Conservation (phyloP, 2,329 filamentous ascomycete species). For the Elsinoe perseae region DNA sequence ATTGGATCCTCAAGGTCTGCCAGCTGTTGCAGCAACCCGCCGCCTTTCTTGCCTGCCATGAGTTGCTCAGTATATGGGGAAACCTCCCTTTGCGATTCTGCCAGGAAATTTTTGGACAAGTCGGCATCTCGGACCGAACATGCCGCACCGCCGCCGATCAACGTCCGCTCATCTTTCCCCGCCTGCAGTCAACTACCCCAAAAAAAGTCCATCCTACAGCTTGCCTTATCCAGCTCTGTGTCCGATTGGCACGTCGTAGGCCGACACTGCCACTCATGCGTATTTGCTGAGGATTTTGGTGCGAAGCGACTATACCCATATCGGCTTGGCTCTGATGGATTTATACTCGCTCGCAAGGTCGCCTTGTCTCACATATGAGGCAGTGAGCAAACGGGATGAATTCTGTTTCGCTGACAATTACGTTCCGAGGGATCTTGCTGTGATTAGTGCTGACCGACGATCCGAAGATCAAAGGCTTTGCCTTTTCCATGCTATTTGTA, state of each 20-base stretch:
- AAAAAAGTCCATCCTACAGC: not conserved
- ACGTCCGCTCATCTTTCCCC: not conserved
- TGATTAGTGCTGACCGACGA: not conserved
- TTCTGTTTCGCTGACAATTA: not conserved
- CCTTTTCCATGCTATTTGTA: not conserved
- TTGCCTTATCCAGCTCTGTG: not conserved
- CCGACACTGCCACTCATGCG: not conserved
- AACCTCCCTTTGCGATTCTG: not conserved
- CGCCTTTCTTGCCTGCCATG: slow-evolving; percentile 18
- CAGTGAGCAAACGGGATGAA: no score
- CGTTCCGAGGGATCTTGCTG: not conserved
- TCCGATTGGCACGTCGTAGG: not conserved
- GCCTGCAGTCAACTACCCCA: not conserved
- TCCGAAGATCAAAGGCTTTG: not conserved
- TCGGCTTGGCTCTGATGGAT: not conserved
- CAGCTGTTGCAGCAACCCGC: slow-evolving; percentile 22
- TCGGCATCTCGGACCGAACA: not conserved
- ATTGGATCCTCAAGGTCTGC: slow-evolving; percentile 24
- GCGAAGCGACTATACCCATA: not conserved
- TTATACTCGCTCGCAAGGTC: not conserved
- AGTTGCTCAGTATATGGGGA: not conserved
- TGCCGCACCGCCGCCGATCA: not conserved
- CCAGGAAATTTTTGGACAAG: slow-evolving; percentile 13
- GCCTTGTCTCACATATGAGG: not conserved
- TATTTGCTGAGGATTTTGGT: not conserved